These are phyloP conservation scores for Penicillium sp. DNA, from an alignment of 2,329 filamentous ascomycete genomes.

Conservation along the genomic window DNA sequence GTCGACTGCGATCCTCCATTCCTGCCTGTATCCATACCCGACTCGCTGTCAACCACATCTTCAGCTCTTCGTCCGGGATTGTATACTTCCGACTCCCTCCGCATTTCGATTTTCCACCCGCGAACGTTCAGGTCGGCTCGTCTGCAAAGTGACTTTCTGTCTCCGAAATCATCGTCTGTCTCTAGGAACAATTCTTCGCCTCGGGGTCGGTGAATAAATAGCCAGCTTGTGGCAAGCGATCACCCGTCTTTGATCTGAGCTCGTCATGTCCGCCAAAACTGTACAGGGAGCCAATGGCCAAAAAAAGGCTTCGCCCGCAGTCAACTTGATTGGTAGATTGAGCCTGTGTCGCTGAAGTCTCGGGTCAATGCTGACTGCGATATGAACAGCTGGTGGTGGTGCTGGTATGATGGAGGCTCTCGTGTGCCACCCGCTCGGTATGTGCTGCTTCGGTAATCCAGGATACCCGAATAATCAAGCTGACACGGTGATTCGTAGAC, in stretches of 20 bases:
- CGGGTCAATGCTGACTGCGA: conserved; percentile 18
- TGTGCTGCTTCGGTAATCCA: conserved; percentile 28
- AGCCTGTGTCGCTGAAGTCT: conserved; percentile 7
- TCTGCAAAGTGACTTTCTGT: neutral
- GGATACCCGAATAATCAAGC: too few species aligned
- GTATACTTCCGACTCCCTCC: conserved; percentile 39
- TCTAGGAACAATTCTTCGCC: neutral
- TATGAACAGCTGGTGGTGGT: conserved; percentile 84
- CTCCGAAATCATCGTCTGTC: neutral
- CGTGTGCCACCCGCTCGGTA: conserved; percentile 88
- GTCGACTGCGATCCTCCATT: neutral
- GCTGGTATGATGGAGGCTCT: conserved; percentile 99
- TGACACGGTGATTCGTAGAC: too few species aligned
- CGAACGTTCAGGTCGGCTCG: conserved; percentile 14
- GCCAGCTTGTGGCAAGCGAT: too few species aligned
- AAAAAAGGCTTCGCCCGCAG: conserved; percentile 78
- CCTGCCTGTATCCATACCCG: too few species aligned
- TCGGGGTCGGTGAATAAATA: neutral
- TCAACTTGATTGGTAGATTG: conserved; percentile 79
- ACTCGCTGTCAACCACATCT: too few species aligned
- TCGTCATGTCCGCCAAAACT: conserved; percentile 59
- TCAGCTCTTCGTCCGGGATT: conserved; percentile 12
- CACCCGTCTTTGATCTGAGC: too few species aligned
- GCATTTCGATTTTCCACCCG: conserved; percentile 29
- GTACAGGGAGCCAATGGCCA: conserved; percentile 58